Evolutionary conservation across 2,329 filamentous ascomycete species (phyloP), one percentile per base, ranked within the genome.

Genomic region (Rhexocercosporidium sp.): DNA sequence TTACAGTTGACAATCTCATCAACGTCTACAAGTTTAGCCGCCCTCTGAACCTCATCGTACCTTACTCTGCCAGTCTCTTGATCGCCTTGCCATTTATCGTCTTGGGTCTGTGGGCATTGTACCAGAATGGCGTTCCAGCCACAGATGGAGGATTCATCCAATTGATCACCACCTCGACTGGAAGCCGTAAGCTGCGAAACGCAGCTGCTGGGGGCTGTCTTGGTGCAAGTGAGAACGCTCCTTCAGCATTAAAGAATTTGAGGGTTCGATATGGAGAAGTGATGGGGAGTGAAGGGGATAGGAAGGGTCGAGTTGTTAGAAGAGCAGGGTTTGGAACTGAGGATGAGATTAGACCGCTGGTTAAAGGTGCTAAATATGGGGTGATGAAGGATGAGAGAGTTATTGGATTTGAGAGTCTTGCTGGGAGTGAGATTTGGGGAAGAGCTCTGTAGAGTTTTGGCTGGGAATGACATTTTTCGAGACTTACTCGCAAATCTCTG

Each of bases 241-340:
- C 59, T n/a, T 29, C 51, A 6, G 44, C 41, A 22, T 31, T 68
- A 44, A 51, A 62, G 56, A 53, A 65, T 11, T 9, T 68, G 63
- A 47, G 63, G 27, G 39, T 64, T 29, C 29, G 44, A 27, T 68
- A 46, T 64, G 66, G 63, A 25, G 62, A 62, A 34, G 20, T 65
- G 4, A 39, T 54, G 46, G 46, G 9, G 9, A 25, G 46, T 37
- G 34, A 27, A 22, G 44, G 11, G 4, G 29, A 59, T 16, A 46
- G 63, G 22, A 63, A 59, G 7, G 56, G 54, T 6, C 66, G 59
- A 1, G 51, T 27, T 4, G 59, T 70, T 1, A 67, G 64, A 59
- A n/a, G 66, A n/a, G 67, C 71, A 18, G 67, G 69, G 0, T 73
- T 73, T 63, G 71, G 71, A 16, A 49, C 65, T 3, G 70, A 73